phyloP scores from a whole-genome alignment of 2,329 filamentous ascomycete species.

The Epichloe coenophiala region DNA sequence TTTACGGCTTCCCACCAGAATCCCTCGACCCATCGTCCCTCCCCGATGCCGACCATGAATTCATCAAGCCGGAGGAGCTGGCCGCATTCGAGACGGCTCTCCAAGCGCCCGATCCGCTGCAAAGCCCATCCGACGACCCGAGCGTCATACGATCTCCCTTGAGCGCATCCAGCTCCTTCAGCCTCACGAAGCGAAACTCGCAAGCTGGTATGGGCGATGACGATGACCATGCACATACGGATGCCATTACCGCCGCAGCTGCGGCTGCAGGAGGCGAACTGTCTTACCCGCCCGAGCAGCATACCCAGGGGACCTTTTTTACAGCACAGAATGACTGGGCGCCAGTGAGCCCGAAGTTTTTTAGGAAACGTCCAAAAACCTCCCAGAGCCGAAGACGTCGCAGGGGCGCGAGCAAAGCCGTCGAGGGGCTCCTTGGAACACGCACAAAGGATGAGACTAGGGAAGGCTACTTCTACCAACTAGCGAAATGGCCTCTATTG shows the following conservation, averaged over 20 bases:
- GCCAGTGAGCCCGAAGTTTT: constrained; percentile 63
- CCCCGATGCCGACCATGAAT: constrained; percentile 70
- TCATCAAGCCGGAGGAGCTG: constrained; percentile 59
- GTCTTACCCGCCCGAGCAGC: constrained; percentile 10
- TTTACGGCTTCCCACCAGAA: constrained; percentile 45
- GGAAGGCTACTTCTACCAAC: constrained; percentile 78
- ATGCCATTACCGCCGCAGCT: constrained; percentile 24
- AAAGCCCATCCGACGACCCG: constrained; percentile 42
- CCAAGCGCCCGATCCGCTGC: constrained; percentile 63
- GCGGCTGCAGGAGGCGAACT: constrained; percentile 26
- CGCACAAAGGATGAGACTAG: constrained; percentile 80
- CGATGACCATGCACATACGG: constrained; percentile 20
- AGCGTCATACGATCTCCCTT: constrained; percentile 28
- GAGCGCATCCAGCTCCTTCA: constrained; percentile 24
- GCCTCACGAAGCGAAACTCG: constrained; percentile 29
- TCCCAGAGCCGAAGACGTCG: constrained; percentile 17
- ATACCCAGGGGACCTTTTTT: constrained; percentile 46
- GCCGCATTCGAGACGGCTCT: constrained; percentile 70
- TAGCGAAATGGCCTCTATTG: constrained; percentile 88
- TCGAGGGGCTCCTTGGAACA: constrained; percentile 31
- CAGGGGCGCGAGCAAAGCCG: constrained; percentile 24
- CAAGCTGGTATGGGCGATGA: constrained; percentile 16
- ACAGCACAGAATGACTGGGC: constrained; percentile 94
- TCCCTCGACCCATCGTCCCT: constrained; percentile 56
- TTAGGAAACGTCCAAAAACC: constrained; percentile 22